Conservation (phyloP, 352 stramenopile species). For the Paralagenidium karlingii region DNA sequence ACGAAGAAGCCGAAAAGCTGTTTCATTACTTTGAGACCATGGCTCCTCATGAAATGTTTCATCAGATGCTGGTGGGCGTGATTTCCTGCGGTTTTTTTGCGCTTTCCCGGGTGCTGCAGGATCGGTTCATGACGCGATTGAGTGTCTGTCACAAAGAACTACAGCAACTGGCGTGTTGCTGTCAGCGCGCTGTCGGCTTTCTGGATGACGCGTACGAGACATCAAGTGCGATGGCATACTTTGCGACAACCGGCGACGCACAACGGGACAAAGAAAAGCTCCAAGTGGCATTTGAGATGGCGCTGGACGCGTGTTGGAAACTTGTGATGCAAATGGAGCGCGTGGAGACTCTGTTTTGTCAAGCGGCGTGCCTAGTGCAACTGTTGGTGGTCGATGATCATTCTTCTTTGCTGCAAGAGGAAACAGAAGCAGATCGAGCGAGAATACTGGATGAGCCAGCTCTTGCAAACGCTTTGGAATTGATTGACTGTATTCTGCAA, state of each 20-base stretch:
- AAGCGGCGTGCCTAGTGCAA: constrained; percentile 27
- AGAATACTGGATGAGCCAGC: no score
- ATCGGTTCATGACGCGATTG: constrained; percentile 9
- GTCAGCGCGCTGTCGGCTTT: constrained; percentile 32
- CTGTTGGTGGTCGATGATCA: no score
- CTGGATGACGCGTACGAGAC: constrained; percentile 58
- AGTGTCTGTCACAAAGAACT: constrained; percentile 23
- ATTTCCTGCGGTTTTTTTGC: constrained; percentile 42
- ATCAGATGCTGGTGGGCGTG: constrained; percentile 55
- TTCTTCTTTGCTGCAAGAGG: no score
- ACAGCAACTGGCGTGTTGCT: constrained; percentile 14
- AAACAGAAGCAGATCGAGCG: no score
- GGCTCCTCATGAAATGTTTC: constrained; percentile 60
- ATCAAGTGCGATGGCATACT: no score
- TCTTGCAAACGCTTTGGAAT: no score
- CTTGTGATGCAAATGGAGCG: constrained; percentile 33
- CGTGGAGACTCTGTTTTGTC: constrained; percentile 36
- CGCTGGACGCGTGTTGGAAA: constrained; percentile 57
- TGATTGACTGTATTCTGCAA: no score
- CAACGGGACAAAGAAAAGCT: constrained; percentile 24
- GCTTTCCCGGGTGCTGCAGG: constrained; percentile 16
- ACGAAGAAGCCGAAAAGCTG: constrained; percentile 66
- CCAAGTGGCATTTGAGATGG: constrained; percentile 72
- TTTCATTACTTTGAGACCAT: constrained; percentile 78
- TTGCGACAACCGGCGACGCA: no score